These are phyloP conservation scores for Fusarium denticulatum DNA, from an alignment of 2,329 filamentous ascomycete genomes.

Conservation along the genomic window DNA sequence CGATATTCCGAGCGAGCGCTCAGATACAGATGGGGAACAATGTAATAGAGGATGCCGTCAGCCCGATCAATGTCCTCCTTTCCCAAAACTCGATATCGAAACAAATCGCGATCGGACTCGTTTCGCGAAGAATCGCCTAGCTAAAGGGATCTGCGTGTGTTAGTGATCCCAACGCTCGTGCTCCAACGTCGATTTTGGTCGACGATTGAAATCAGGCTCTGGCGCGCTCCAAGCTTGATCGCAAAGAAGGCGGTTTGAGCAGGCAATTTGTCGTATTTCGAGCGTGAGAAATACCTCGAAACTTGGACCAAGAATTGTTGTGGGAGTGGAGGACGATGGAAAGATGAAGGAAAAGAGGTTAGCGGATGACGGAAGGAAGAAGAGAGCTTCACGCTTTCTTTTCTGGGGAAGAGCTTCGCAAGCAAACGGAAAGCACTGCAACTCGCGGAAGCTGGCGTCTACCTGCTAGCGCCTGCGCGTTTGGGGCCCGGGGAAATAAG, in stretches of 20 bases:
- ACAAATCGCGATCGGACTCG: slow-evolving; percentile 18
- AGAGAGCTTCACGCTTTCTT: slow-evolving; percentile 32
- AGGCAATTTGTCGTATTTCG: neutral
- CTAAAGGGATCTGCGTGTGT: neutral
- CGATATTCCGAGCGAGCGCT: slow-evolving; percentile 25
- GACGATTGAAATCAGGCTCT: slow-evolving; percentile 14
- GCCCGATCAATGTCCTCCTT: slow-evolving; percentile 35
- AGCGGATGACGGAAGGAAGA: slow-evolving; percentile 5
- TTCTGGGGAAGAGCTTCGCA: slow-evolving; percentile 38
- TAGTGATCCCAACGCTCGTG: neutral
- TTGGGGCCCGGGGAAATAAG: slow-evolving; percentile 32
- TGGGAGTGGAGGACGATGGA: neutral
- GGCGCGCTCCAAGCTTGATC: slow-evolving; percentile 6
- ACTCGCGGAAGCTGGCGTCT: slow-evolving; percentile 30
- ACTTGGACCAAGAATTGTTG: neutral
- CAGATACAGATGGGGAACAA: slow-evolving; percentile 35
- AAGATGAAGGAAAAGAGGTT: neutral
- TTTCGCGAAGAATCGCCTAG: neutral
- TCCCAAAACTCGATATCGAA: slow-evolving; percentile 26
- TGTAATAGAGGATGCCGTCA: slow-evolving; percentile 32
- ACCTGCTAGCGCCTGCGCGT: slow-evolving; percentile 34
- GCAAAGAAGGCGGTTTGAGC: neutral
- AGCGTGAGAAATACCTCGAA: neutral
- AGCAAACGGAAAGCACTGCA: slow-evolving; percentile 28
- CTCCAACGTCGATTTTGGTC: neutral